Evolutionary conservation across 2,329 filamentous ascomycete species (phyloP), one percentile per base, ranked within the genome.

Genomic region (Hypocreales sp.): DNA sequence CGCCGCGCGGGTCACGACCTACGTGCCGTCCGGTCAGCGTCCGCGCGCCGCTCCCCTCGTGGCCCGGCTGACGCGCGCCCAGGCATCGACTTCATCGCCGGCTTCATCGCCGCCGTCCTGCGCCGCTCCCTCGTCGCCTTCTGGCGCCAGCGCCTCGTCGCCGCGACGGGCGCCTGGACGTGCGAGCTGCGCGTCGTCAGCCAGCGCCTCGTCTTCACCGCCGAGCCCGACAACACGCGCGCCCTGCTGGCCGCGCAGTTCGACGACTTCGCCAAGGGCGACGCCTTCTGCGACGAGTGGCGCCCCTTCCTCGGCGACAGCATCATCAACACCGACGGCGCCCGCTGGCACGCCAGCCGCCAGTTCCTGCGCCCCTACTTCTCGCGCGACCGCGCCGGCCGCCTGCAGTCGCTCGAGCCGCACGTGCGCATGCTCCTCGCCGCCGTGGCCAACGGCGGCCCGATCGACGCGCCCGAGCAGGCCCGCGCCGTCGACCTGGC

Each of bases 221-320:
- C 69, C 4, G 83, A 93, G 39, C 79, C 79, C 0, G 82, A 92
- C 42, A 93, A 92, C 46, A 78, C 92, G 55, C 92, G 92, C 51
- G 82, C 84, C 9, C 65, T 93, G 15, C 60, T 94, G 15, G 80
- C 84, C 0, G 79, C 79, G 2, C 82, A 93, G 45, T 94, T 93
- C 45, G 31, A 34, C 23, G 81, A 92, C 46, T 94, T 74, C 46
- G 84, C 83, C 40, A 84, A 92, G 46, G 83, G 83, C 7, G 54
- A 72, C 36, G 53, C 61, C 17, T 92, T 92, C 54, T 76, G 86
- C 39, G 39, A 51, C 7, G 77, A 86, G 31, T 92, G 79, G 78
- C 60, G 68, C 30, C 67, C 72, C 13, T 92, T 80, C 37, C 56
- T 92, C 15, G 79, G 79, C 15, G 66, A 81, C 40, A 43, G 71